phyloP scores from a whole-genome alignment of 495 filamentous ascomycete genomes.

The Aspergillus olivimuriae region DNA sequence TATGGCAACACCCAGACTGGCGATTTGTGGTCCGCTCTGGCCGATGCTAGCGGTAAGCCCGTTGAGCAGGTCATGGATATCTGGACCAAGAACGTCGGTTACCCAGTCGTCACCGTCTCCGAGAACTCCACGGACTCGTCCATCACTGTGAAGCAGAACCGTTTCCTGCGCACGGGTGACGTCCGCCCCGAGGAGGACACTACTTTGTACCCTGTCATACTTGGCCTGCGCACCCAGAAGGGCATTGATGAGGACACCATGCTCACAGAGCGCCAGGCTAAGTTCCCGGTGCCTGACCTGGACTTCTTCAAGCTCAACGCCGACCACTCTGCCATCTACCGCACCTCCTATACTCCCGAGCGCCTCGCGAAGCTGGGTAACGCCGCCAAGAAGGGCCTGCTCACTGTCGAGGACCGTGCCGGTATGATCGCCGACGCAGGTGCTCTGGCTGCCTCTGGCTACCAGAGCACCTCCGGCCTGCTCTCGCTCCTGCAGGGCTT shows the following conservation, averaged over 20 bases:
- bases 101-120: conserved; percentile 56
- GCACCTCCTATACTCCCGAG: conserved; percentile 56
- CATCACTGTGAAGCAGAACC: conserved; percentile 57
- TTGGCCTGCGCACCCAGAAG: conserved; percentile 53
- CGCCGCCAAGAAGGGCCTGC: conserved; percentile 76
- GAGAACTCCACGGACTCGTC: conserved; percentile 42
- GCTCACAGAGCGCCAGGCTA: conserved; percentile 65
- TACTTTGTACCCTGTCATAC: conserved; percentile 60
- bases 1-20: conserved; percentile 70
- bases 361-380: conserved; percentile 58
- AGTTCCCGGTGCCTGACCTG: conserved; percentile 56
- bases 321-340: conserved; percentile 59
- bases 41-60: conserved; percentile 84
- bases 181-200: conserved; percentile 65
- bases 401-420: conserved; percentile 88
- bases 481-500: conserved; percentile 82
- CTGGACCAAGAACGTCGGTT: conserved; percentile 66
- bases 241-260: conserved; percentile 54
- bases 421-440: conserved; percentile 96
- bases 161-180: conserved; percentile 61
- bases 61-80: conserved; percentile 67
- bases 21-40: conserved; percentile 87
- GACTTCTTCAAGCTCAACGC: conserved; percentile 67
- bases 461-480: conserved; percentile 86
- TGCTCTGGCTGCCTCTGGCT: conserved; percentile 82